A percentile compares a stretch with the other conserved stretches of the same genome.
Conservation (phyloP, 1,284 basidiomycete species). For the Takashimella koratensis region DNA sequence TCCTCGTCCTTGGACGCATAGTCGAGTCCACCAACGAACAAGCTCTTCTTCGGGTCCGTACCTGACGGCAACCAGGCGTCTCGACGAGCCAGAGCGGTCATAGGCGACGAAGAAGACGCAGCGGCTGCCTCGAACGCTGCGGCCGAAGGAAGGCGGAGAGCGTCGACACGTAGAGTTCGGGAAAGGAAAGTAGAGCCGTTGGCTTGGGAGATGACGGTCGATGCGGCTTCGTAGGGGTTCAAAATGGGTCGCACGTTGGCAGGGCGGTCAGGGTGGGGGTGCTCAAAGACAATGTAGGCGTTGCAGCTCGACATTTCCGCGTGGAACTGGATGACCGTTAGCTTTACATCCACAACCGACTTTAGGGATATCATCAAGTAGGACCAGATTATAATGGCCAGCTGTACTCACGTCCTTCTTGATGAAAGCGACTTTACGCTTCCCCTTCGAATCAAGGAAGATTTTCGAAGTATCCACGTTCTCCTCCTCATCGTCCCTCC, state of each 20-base stretch:
- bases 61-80: slow-evolving; percentile 42
- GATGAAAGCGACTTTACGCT: slow-evolving; percentile 92
- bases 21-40: slow-evolving; percentile 92
- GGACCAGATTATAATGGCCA: too few relatives aligned
- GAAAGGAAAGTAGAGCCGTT: slow-evolving; percentile 73
- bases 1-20: slow-evolving; percentile 90
- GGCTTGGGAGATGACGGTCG: slow-evolving; percentile 58
- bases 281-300: slow-evolving; percentile 83
- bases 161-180: slow-evolving; percentile 69
- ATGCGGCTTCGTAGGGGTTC: slow-evolving; percentile 71
- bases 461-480: slow-evolving; percentile 42
- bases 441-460: slow-evolving; percentile 76
- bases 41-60: slow-evolving; percentile 69
- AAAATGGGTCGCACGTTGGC: slow-evolving; percentile 61
- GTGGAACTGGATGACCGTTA: slow-evolving; percentile 68
- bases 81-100: slow-evolving; percentile 35
- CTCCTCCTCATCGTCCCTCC: slow-evolving; percentile 39
- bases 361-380: too few relatives aligned
- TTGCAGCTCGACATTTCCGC: slow-evolving; percentile 65
- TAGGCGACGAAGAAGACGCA: neutral
- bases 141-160: slow-evolving; percentile 53
- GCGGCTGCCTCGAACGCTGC: slow-evolving; percentile 33
- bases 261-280: slow-evolving; percentile 54
- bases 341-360: too few relatives aligned
- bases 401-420: slow-evolving; percentile 68